Percentiles rank a stretch among this genome's conserved stretches.
These are phyloP conservation scores for Mortierella alpina DNA, from an alignment of 192 early-diverging fungal genomes.

Conservation along the genomic window DNA sequence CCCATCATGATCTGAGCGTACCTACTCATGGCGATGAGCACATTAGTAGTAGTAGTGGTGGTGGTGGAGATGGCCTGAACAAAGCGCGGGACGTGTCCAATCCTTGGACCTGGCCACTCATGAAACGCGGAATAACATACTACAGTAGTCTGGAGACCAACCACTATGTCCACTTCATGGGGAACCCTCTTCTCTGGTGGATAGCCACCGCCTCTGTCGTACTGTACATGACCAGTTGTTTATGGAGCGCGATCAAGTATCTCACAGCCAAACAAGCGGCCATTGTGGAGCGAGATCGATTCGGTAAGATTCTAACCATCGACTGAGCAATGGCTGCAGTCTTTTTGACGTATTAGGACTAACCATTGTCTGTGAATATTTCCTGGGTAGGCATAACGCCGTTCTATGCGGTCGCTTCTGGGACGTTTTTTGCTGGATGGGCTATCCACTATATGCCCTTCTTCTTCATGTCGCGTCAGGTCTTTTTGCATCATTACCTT, in stretches of 20 bases:
- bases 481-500: slow-evolving; percentile 93
- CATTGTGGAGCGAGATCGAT: slow-evolving; percentile 42
- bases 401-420: slow-evolving; percentile 66
- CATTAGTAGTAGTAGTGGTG: slow-evolving; percentile 50
- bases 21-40: slow-evolving; percentile 67
- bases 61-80: too few relatives aligned
- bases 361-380: neutral
- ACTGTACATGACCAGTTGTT: slow-evolving; percentile 59
- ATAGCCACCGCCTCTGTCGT: slow-evolving; percentile 67
- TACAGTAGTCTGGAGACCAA: slow-evolving; percentile 73
- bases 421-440: slow-evolving; percentile 83
- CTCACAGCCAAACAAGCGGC: slow-evolving; percentile 60
- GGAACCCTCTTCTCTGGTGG: slow-evolving; percentile 93
- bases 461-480: slow-evolving; percentile 88
- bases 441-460: slow-evolving; percentile 92
- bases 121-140: slow-evolving; percentile 89
- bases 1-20: slow-evolving; percentile 84
- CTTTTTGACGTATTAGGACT: slow-evolving; percentile 1
- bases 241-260: slow-evolving; percentile 59
- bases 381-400: slow-evolving; percentile 36
- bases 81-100: slow-evolving; percentile 86
- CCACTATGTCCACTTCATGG: slow-evolving; percentile 86
- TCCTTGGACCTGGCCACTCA: slow-evolving; percentile 88
- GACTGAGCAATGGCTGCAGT: neutral
- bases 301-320: slow-evolving; percentile 16